Base-by-base conservation (phyloP, 2,329 filamentous ascomycete genomes). In the Diatrype stigma region DNA sequence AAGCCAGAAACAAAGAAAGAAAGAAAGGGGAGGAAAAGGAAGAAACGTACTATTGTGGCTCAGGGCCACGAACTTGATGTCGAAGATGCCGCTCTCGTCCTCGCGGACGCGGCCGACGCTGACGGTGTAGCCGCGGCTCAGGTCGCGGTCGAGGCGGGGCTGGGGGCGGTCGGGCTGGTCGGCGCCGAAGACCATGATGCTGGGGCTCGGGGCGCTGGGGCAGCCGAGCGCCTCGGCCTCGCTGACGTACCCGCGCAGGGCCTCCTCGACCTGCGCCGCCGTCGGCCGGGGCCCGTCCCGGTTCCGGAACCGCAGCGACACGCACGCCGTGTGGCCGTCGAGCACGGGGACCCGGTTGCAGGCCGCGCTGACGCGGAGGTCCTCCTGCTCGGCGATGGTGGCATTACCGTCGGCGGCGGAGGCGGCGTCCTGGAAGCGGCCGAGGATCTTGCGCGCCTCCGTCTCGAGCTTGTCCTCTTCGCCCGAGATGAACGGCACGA, bases 381-480 rank as follows among this genome's bases (percentile, higher is more conserved):
- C 76, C 14, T 76, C 72, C 70, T 95, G 90, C 67, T 94, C 86
- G 48, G 84, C 75, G 60, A 96, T 91, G 6, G 87, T 91, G 17
- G 81, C 77, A 17, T 87, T 84, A 38, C 73, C 71, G 63, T 90
- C 90, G 62, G 96, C 74, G 32, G 70, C 70, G n/a, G n/a, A n/a
- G n/a, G n/a, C n/a, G n/a, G n/a, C n/a, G n/a, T n/a, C n/a, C n/a
- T n/a, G n/a, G n/a, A n/a, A n/a, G n/a, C n/a, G n/a, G 48, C 94
- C 93, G 2, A 97, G 80, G 62, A 97, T 97, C 81, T 97, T 97
- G 63, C 89, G 87, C 2, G 94, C 92, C 72, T 97, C 94, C 3
- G 87, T 89, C 76, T 96, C 90, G 28, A 97, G 82, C 77, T 97
- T 97, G 71, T 96, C 92, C 71, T 97, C 94, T 73, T 97, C 94